Percentiles rank a stretch among this genome's conserved stretches.
Conservation (phyloP, 768 basidiomycete species). For the Leucogyrophana mollusca region DNA sequence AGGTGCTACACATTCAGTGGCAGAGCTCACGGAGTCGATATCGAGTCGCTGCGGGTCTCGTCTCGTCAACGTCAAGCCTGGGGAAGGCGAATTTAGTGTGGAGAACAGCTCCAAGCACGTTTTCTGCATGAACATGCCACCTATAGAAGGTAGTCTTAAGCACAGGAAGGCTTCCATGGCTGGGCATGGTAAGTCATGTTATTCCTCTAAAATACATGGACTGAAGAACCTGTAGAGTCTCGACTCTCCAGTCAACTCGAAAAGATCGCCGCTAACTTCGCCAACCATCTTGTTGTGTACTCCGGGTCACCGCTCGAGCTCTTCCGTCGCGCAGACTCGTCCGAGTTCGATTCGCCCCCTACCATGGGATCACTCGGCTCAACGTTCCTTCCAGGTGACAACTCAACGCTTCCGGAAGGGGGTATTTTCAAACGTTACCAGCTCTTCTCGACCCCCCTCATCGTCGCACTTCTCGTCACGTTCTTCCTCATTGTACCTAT, state of each 20-base stretch:
- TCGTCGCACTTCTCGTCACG: conserved; percentile 58
- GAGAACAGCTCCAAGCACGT: conserved; percentile 50
- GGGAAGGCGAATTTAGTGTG: conserved; percentile 33
- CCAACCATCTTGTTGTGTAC: conserved; percentile 66
- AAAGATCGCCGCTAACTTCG: conserved; percentile 45
- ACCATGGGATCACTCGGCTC: conserved; percentile 27
- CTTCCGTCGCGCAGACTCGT: conserved; percentile 39
- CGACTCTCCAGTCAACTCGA: conserved; percentile 50
- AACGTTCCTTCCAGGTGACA: conserved; percentile 21
- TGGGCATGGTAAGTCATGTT: conserved; percentile 49
- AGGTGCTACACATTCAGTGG: conserved; percentile 25
- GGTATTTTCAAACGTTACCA: conserved; percentile 76
- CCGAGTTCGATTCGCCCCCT: conserved; percentile 24
- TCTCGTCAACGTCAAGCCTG: conserved; percentile 41
- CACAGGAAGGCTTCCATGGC: conserved; percentile 47
- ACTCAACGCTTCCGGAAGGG: conserved; percentile 41
- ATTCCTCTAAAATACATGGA: no score
- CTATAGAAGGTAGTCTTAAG: conserved; percentile 37
- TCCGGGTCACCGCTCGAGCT: conserved; percentile 48
- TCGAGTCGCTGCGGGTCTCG: conserved; percentile 54
- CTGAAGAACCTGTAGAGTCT: conserved; percentile 39
- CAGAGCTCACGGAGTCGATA: conserved; percentile 41
- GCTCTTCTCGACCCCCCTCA: conserved; percentile 73
- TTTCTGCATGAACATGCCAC: conserved; percentile 54
- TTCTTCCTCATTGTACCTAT: conserved; percentile 71